Conservation (phyloP, 305 asterid genomes). For the Solanum hybrid region DNA sequence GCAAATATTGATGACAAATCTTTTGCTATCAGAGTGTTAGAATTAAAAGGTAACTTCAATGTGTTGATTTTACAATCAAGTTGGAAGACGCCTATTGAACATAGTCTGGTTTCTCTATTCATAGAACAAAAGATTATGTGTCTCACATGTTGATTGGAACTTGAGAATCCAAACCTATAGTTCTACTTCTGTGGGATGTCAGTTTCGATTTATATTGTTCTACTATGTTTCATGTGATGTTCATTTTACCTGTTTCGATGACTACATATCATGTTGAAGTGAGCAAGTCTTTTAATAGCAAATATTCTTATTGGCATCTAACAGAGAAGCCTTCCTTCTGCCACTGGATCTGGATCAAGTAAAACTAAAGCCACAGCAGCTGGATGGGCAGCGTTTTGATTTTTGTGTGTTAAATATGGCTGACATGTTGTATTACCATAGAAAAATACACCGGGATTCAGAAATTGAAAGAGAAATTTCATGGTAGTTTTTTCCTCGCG, state of each 20-base stretch:
- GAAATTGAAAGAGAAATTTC: not conserved
- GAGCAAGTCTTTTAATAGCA: not conserved
- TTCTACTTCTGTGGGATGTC: not conserved
- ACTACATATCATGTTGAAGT: not conserved
- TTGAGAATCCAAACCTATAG: not conserved
- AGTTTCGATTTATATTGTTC: not conserved
- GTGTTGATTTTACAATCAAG: not conserved
- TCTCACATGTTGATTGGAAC: not conserved
- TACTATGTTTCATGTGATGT: not conserved
- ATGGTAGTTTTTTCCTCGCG: not conserved
- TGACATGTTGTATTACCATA: conserved; percentile 25
- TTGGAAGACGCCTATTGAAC: not conserved
- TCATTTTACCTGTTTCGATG: not conserved
- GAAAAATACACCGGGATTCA: not conserved
- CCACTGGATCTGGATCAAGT: conserved; percentile 48
- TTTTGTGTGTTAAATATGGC: conserved; percentile 1
- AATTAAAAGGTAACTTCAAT: not conserved
- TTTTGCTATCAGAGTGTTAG: not conserved
- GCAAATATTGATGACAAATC: not conserved
- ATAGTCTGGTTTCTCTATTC: not conserved
- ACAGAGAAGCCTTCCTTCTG: conserved; percentile 76
- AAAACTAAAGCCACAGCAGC: conserved; percentile 67
- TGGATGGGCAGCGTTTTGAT: conserved; percentile 95
- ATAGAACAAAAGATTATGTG: not conserved
- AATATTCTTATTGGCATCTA: conserved; percentile 18